Percentiles rank a stretch among this genome's conserved stretches.
These are phyloP conservation scores for Mucor piriformis DNA, from an alignment of 371 early-diverging fungal species.

Conservation along the genomic window DNA sequence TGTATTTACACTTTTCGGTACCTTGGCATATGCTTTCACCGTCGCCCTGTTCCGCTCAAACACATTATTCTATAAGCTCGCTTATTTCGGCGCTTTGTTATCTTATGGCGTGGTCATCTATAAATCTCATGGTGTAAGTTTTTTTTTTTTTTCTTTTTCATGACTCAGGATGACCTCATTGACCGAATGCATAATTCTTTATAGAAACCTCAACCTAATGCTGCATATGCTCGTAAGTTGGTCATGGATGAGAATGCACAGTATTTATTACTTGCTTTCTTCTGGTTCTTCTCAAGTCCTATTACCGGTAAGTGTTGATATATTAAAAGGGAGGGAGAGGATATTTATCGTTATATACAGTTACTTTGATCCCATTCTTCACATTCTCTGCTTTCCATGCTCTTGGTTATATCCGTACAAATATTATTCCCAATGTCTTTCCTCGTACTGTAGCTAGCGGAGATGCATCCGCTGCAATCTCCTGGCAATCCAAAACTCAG, in stretches of 20 bases:
- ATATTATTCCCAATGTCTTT: conserved; percentile 71
- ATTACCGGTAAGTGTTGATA: conserved; percentile 59
- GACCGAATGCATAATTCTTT: not conserved
- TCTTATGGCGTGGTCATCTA: conserved; percentile 88
- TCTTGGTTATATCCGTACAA: conserved; percentile 75
- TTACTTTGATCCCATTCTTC: conserved; percentile 81
- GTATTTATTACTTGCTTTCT: conserved; percentile 79
- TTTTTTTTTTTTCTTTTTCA: conserved; percentile 4
- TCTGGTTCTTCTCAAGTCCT: conserved; percentile 77
- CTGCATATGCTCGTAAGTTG: conserved; percentile 67
- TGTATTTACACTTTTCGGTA: conserved; percentile 40
- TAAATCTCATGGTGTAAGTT: conserved; percentile 81
- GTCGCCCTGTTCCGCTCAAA: conserved; percentile 37
- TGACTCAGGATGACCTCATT: conserved; percentile 26
- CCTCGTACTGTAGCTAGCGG: conserved; percentile 58
- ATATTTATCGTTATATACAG: conserved; percentile 35
- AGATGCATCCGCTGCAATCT: conserved; percentile 17
- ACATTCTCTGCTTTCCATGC: conserved; percentile 88
- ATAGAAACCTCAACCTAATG: conserved; percentile 66
- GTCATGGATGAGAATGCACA: conserved; percentile 88
- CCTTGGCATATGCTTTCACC: conserved; percentile 36
- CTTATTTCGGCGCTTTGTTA: conserved; percentile 72
- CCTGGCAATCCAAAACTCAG: conserved; percentile 56
- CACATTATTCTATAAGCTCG: conserved; percentile 54
- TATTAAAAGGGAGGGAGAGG: not conserved